These are phyloP conservation scores for Begonia loranthoides DNA, from an alignment of 306 rosid genomes.

Conservation along the genomic window DNA sequence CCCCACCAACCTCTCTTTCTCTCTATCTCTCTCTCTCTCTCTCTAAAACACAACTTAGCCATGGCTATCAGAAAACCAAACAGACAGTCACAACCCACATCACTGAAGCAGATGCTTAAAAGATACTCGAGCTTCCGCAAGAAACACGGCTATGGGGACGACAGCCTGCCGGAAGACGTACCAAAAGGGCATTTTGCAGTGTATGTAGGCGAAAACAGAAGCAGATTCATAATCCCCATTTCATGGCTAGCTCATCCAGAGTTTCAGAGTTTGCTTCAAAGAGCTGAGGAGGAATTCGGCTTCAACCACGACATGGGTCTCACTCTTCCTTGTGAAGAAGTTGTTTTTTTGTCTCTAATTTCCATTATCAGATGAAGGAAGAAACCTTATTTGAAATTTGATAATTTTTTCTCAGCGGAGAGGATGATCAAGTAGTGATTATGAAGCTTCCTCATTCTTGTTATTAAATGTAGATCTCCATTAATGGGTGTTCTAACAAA, in stretches of 20 bases:
- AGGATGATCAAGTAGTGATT: not conserved
- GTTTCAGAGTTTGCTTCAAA: slow-evolving; percentile 59
- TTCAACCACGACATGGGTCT: slow-evolving; percentile 80
- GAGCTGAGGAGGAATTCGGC: slow-evolving; percentile 92
- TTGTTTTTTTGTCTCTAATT: slow-evolving; percentile 45
- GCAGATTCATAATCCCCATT: slow-evolving; percentile 64
- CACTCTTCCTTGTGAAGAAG: slow-evolving; percentile 88
- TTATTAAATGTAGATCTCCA: not conserved
- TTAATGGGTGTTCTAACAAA: too few relatives aligned
- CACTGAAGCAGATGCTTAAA: slow-evolving; percentile 54
- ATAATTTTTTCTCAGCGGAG: not conserved
- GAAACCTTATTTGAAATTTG: not conserved
- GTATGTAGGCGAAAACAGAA: slow-evolving; percentile 81
- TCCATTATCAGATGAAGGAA: slow-evolving; percentile 37
- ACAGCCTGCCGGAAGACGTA: slow-evolving; percentile 62
- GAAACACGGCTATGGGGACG: slow-evolving; percentile 33
- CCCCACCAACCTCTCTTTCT: slow-evolving; percentile 8
- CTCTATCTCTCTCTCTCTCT: too few relatives aligned
- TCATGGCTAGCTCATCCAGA: slow-evolving; percentile 65
- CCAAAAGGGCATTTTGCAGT: slow-evolving; percentile 90
- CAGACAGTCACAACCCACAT: slow-evolving; percentile 47
- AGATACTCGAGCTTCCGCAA: slow-evolving; percentile 75
- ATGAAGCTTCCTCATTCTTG: not conserved
- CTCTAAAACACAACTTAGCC: too few relatives aligned
- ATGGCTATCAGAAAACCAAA: slow-evolving; percentile 46